phyloP scores from a whole-genome alignment of 2,329 filamentous ascomycete species.

The Calonectria hawksworthii region DNA sequence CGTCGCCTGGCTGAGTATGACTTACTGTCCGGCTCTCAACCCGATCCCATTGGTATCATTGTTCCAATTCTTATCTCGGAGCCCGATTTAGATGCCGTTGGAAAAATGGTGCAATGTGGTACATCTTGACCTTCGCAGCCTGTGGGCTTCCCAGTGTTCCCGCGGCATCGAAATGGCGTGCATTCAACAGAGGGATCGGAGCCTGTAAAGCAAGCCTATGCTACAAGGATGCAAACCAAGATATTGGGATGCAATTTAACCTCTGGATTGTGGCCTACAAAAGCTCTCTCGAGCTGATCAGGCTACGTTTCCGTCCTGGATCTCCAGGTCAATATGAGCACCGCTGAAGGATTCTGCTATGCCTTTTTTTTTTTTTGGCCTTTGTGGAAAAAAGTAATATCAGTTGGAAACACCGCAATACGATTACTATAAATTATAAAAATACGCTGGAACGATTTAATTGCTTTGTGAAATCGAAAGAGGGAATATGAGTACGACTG shows the following conservation, averaged over 20 bases:
- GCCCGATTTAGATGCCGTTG: neutral
- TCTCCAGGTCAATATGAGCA: neutral
- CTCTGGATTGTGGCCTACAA: neutral
- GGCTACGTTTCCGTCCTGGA: neutral
- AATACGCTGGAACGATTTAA: neutral
- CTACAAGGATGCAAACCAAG: neutral
- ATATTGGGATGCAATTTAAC: neutral
- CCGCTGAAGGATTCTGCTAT: neutral
- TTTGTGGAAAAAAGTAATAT: neutral
- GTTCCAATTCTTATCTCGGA: neutral
- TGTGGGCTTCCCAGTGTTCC: neutral
- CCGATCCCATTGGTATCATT: neutral
- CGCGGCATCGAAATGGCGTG: neutral
- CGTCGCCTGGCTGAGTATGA: too few species aligned
- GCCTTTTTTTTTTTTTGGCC: neutral
- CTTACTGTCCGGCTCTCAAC: too few species aligned
- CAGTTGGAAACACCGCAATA: neutral
- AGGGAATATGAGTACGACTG: neutral
- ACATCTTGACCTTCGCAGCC: fast-evolving
- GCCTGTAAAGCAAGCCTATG: neutral
- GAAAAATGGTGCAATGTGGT: neutral
- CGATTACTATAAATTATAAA: neutral
- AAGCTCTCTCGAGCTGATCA: neutral
- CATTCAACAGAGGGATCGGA: neutral
- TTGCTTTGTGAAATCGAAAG: neutral